Evolutionary conservation across 192 early-diverging fungal species (phyloP).

Genomic region (Coemansia sp.): DNA sequence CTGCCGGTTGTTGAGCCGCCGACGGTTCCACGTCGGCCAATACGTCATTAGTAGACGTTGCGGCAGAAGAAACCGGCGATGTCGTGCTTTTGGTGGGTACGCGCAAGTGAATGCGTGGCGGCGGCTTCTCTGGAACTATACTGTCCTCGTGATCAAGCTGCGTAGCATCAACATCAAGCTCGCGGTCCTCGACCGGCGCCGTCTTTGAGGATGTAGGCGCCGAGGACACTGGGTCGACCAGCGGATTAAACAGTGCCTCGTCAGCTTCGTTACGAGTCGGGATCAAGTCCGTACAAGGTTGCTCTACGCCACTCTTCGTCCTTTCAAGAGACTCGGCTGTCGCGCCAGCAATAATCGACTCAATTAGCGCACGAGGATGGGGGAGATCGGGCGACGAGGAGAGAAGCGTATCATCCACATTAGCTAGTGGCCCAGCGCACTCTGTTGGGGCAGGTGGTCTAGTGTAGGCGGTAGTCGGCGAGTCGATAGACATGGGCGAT

Average conservation of each 20-base stretch:
- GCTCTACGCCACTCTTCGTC: neutral
- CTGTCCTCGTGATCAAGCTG: neutral
- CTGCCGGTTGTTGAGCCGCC: neutral
- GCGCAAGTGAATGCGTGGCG: neutral
- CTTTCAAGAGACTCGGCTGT: neutral
- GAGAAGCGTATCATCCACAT: neutral
- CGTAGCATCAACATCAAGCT: neutral
- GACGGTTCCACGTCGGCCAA: neutral
- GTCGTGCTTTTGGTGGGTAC: conserved; percentile 7
- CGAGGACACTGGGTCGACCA: conserved; percentile 9
- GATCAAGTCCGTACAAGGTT: neutral
- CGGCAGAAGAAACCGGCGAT: neutral
- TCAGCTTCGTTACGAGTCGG: neutral
- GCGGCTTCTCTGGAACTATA: conserved; percentile 1
- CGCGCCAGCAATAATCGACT: neutral
- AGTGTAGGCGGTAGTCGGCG: neutral
- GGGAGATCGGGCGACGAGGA: neutral
- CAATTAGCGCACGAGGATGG: neutral
- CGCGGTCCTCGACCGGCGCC: neutral
- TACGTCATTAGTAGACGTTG: neutral
- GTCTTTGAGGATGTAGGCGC: neutral
- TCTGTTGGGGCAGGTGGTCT: neutral
- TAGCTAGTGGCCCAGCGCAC: too few relatives aligned
- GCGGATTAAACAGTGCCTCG: conserved; percentile 11
- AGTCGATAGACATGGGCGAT: conserved; percentile 9